Conservation (phyloP, 495 filamentous ascomycete genomes). For the Terfezia claveryi region DNA sequence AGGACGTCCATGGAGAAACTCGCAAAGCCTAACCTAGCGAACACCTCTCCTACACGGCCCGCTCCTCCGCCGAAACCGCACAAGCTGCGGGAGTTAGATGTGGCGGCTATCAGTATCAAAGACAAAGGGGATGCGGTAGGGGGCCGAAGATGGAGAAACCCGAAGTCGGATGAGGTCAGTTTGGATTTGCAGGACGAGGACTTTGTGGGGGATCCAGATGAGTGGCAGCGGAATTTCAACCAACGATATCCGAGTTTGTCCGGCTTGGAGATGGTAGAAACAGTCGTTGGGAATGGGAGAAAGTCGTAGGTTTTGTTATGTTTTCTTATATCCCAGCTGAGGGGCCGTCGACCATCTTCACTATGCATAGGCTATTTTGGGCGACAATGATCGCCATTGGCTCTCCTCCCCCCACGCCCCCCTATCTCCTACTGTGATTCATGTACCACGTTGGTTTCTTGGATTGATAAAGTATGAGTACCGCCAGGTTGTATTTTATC, state of each 20-base stretch:
- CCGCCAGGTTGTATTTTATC: too few relatives aligned
- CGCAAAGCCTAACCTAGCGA: background rate
- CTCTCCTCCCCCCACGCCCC: too few relatives aligned
- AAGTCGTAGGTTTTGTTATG: too few relatives aligned
- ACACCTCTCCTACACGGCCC: slow-evolving; percentile 16
- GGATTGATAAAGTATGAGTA: too few relatives aligned
- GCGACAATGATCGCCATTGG: too few relatives aligned
- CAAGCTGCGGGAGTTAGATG: slow-evolving; percentile 23
- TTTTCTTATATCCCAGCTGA: too few relatives aligned
- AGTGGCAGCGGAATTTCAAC: slow-evolving; percentile 48
- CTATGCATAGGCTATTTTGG: too few relatives aligned
- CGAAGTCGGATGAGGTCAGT: slow-evolving; percentile 5
- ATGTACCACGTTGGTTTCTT: too few relatives aligned
- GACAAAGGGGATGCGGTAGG: background rate
- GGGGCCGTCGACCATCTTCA: too few relatives aligned
- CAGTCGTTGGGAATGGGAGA: slow-evolving; percentile 7
- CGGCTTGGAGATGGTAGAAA: slow-evolving; percentile 22
- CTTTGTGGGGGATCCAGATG: slow-evolving; percentile 23
- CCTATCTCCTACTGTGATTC: too few relatives aligned
- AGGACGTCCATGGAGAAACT: slow-evolving; percentile 1
- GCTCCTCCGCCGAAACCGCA: slow-evolving; percentile 39
- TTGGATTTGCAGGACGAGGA: slow-evolving; percentile 8
- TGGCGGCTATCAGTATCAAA: background rate
- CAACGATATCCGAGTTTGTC: slow-evolving; percentile 46
- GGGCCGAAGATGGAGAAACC: background rate